A percentile compares a stretch with the other conserved stretches of the same genome.
phyloP scores from a whole-genome alignment of 306 rosid species.

The Malus orientalis region DNA sequence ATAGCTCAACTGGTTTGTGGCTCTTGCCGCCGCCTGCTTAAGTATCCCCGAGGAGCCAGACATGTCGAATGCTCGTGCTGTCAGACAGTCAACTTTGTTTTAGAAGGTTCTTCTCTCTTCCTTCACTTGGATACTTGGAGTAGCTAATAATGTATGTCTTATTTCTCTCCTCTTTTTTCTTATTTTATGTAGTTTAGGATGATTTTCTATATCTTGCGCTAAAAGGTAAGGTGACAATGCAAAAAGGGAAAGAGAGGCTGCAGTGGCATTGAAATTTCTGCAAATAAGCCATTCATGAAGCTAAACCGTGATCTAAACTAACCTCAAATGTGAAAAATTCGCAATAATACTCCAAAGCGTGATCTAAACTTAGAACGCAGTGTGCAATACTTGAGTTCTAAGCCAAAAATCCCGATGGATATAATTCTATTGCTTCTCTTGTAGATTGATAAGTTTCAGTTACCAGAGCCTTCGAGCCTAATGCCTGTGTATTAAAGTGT shows the following conservation, averaged over 20 bases:
- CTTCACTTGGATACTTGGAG: not conserved
- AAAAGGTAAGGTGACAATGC: not conserved
- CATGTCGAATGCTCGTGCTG: conserved; percentile 81
- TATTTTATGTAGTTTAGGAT: not conserved
- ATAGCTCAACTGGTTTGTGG: conserved; percentile 92
- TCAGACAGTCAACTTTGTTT: conserved; percentile 64
- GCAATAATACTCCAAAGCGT: not conserved
- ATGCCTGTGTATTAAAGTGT: not conserved
- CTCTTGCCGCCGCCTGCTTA: conserved; percentile 70
- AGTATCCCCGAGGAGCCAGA: conserved; percentile 61
- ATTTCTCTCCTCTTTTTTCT: not conserved
- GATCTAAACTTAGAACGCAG: no score
- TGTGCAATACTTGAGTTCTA: not conserved
- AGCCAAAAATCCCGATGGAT: not conserved
- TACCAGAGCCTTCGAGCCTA: not conserved
- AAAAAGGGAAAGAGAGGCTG: not conserved
- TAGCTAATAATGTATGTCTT: no score
- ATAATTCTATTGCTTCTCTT: not conserved
- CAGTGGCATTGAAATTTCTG: not conserved
- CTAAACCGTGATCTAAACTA: not conserved
- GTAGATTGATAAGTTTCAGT: not conserved
- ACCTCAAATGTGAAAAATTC: not conserved
- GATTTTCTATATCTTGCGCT: not conserved
- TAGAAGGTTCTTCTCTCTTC: conserved; percentile 51
- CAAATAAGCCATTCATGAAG: not conserved